Evolutionary conservation across 768 basidiomycete genomes (phyloP).

Genomic region (Tephrocybe sp.): DNA sequence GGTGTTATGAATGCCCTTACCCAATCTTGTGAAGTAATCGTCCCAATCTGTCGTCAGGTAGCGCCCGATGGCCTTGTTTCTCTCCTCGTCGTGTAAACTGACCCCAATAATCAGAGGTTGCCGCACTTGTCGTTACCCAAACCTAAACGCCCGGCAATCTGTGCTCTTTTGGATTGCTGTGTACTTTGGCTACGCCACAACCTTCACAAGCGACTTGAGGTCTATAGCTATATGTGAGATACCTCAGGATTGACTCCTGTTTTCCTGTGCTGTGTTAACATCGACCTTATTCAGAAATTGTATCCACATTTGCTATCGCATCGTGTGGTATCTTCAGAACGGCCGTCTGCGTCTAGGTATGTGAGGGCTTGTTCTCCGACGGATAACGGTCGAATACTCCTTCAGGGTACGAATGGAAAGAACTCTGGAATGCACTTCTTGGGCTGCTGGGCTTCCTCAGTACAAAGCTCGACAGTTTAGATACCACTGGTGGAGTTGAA

Average conservation of each 20-base stretch:
- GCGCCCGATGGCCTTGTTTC: conserved; percentile 8
- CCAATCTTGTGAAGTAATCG: conserved; percentile 35
- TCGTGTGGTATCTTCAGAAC: conserved; percentile 58
- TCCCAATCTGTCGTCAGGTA: conserved; percentile 68
- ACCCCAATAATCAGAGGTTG: conserved; percentile 35
- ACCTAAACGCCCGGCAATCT: conserved; percentile 45
- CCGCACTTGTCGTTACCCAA: conserved; percentile 47
- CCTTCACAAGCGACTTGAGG: conserved; percentile 60
- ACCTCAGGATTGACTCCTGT: not conserved
- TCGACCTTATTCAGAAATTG: conserved; percentile 41
- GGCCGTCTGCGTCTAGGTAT: conserved; percentile 54
- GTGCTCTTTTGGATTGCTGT: conserved; percentile 66
- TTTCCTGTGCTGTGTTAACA: not conserved
- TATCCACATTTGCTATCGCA: conserved; percentile 51
- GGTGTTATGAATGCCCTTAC: conserved; percentile 47
- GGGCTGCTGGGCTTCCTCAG: conserved; percentile 56
- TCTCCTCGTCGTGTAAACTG: conserved; percentile 2
- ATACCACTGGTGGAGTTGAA: conserved; percentile 52
- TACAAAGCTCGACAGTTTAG: conserved; percentile 52
- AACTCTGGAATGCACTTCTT: conserved; percentile 60
- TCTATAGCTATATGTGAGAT: conserved; percentile 55
- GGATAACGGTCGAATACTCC: not conserved
- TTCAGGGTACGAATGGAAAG: conserved; percentile 66
- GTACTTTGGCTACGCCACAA: conserved; percentile 73
- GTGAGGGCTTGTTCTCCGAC: conserved; percentile 13